Evolutionary conservation across 2,329 filamentous ascomycete species (phyloP).

Genomic region (Fusarium duplospermum): DNA sequence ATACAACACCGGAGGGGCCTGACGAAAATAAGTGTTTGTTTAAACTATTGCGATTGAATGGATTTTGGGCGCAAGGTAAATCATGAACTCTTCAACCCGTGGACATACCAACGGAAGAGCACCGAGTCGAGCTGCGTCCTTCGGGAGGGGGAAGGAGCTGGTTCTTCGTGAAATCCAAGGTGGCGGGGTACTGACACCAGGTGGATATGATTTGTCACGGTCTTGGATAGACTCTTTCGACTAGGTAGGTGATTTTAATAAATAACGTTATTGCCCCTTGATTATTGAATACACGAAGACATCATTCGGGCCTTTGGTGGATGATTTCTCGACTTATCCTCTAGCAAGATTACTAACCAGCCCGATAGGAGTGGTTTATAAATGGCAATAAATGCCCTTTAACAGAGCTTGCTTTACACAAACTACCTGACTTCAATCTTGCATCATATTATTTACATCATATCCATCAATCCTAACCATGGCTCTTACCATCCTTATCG

Average conservation of each 20-base stretch:
- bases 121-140: neutral
- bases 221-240: neutral
- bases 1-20: neutral
- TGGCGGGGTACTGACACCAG: neutral
- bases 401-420: neutral
- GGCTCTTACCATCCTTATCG: conserved; percentile 50
- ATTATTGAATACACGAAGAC: neutral
- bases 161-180: neutral
- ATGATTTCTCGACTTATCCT: neutral
- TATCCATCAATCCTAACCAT: conserved; percentile 31
- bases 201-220: neutral
- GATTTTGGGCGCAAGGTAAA: neutral
- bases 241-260: neutral
- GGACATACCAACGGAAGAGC: neutral
- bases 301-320: neutral
- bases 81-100: neutral
- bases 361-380: neutral
- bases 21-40: neutral
- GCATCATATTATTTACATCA: neutral
- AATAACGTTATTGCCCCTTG: neutral
- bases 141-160: neutral
- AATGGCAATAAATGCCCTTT: neutral
- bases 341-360: neutral
- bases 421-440: neutral
- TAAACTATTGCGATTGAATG: neutral